These are phyloP conservation scores for Hyaloperonospora arabidopsidis DNA, from an alignment of 352 stramenopile species.

Conservation along the genomic window DNA sequence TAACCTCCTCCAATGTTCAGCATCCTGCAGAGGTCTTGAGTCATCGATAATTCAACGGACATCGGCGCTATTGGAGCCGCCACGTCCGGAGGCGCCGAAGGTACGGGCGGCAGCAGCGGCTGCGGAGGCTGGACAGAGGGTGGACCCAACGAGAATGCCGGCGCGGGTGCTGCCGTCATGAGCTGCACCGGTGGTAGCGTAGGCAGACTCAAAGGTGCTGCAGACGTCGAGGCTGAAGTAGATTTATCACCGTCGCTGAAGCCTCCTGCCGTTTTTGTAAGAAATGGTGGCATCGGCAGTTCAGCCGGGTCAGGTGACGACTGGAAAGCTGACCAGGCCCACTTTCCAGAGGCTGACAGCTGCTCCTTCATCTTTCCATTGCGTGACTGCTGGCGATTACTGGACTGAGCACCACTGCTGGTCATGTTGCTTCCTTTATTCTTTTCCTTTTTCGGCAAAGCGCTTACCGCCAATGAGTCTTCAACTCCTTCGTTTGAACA, in stretches of 20 bases:
- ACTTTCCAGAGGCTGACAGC: constrained; percentile 54
- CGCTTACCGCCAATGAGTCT: constrained; percentile 8
- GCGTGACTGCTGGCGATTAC: constrained; percentile 19
- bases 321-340: constrained; percentile 80
- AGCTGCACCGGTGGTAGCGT: constrained; percentile 19
- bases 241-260: constrained; percentile 9
- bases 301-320: constrained; percentile 67
- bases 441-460: constrained; percentile 29
- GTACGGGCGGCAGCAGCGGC: constrained; percentile 24
- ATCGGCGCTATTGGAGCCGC: constrained; percentile 15
- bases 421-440: constrained; percentile 28
- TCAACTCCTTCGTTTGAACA: constrained; percentile 30
- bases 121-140: constrained; percentile 18
- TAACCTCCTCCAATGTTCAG: constrained; percentile 65
- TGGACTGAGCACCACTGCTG: constrained; percentile 16
- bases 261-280: constrained; percentile 16
- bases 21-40: constrained; percentile 67
- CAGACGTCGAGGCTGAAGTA: constrained; percentile 2
- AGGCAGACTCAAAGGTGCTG: constrained; percentile 16
- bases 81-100: constrained; percentile 30
- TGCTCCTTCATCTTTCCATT: constrained; percentile 43
- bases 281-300: constrained; percentile 68
- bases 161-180: constrained; percentile 7
- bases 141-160: constrained; percentile 20
- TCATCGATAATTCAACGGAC: constrained; percentile 70